These are phyloP conservation scores for Puccinia coronata DNA, from an alignment of 1,284 basidiomycete genomes.

Conservation along the genomic window DNA sequence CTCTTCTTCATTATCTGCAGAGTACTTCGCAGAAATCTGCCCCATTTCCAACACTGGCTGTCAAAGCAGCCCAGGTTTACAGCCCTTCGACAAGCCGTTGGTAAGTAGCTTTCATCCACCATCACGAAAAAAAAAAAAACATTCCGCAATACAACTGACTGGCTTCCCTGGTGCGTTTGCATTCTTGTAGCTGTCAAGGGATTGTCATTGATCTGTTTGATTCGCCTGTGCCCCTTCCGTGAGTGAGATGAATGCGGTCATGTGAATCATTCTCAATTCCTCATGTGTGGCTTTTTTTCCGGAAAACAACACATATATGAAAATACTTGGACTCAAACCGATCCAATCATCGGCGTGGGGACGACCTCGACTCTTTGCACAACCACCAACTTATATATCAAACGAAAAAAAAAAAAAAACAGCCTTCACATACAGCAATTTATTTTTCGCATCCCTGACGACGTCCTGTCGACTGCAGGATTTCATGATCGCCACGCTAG, in stretches of 20 bases:
- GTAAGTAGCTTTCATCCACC: neutral
- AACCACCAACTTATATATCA: neutral
- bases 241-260: slow-evolving; percentile 6
- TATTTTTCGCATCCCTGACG: slow-evolving; percentile 49
- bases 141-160: neutral
- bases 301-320: neutral
- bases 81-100: slow-evolving; percentile 45
- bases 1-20: neutral
- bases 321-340: neutral
- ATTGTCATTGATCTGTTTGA: slow-evolving; percentile 44
- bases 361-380: neutral
- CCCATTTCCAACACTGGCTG: slow-evolving; percentile 44
- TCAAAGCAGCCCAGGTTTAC: slow-evolving; percentile 36
- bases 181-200: slow-evolving; percentile 30
- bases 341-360: neutral
- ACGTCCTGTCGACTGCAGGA: slow-evolving; percentile 35
- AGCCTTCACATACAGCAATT: slow-evolving; percentile 47
- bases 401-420: neutral
- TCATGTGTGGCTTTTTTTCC: neutral
- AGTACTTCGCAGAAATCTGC: slow-evolving; percentile 25
- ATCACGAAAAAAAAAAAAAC: neutral
- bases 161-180: neutral
- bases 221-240: slow-evolving; percentile 49
- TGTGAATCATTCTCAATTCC: neutral
- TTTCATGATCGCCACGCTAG: slow-evolving; percentile 37